Base-by-base conservation (phyloP, 768 basidiomycete species). In the Sporobolomyces roseus region DNA sequence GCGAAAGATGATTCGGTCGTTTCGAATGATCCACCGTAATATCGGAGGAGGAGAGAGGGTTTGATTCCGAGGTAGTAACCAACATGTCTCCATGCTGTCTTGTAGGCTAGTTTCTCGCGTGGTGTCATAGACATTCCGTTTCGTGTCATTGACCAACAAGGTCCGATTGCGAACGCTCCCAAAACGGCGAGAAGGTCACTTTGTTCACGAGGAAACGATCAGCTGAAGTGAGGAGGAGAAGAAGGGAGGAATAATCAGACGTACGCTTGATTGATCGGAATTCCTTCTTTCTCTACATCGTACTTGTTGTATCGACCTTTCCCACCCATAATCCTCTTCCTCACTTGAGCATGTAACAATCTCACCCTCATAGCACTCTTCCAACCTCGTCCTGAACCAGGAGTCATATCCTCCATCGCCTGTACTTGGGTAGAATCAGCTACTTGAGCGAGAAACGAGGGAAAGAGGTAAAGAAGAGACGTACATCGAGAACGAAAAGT, bases 1-100 rank as follows among this genome's bases (percentile, higher is more conserved):
- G 78, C 75, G 69, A 79, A 79, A 3, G 74, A 61, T 3, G 63
- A 63, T 21, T 70, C 69, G 29, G 75, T 71, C 6, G 61, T n/a
- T 16, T 66, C 49, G 32, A 66, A 66, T 13, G 71, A 19, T 4
- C n/a, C 12, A 54, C 59, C 61, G 65, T 77, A 79, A 60, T 73
- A 71, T 0, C 48, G 38, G 8, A 29, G 5, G 6, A 79, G 70
- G 19, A 75, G 70, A 13, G 55, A 21, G 25, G 76, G 71, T 16
- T 61, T 46, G 58, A 79, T 76, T 25, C 78, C 78, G 60, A 79
- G 75, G 70, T 78, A 78, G 71, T 73, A 79, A 71, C 78, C 78
- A 25, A 79, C 69, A 67, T 79, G 78, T 25, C 75, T 58, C 78
- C 78, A 79, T 6, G 66, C 65, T 1, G 67, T 66, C 16, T 77